Evolutionary conservation across 345 rosid species (phyloP), one percentile per base, ranked within the genome.

Genomic region (Salix dunnii): DNA sequence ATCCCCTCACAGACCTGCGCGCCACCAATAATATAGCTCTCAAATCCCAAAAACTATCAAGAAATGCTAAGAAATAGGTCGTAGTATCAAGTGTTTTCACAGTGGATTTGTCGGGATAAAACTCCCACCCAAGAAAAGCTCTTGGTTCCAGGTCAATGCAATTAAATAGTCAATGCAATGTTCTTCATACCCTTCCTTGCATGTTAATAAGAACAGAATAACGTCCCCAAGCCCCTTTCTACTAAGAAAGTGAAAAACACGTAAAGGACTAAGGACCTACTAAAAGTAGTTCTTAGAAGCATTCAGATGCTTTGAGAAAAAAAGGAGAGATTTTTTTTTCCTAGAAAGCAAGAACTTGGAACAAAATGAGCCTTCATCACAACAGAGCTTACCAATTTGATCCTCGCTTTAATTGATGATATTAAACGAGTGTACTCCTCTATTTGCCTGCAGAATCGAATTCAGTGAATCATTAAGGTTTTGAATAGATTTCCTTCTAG

Each of bases 391-490:
- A 95, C 94, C 87, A 86, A 60, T 82, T 95, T 91, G 78, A 95
- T 95, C 72, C 90, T 93, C 11, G 90, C 94, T 85, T 91, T 93
- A 67, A 93, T 93, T 73, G 89, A 83, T 11, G 94, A 90, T 35
- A 93, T 87, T 70, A 86, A 74, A 25, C 62, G 71, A 60, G 87
- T 89, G 72, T 86, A 85, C 70, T 96, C 94, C 78, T 89, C 91
- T 79, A 90, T 70, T 86, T 90, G 85, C 80, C 97, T 93, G 92
- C 81, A 77, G 16, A 48, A 49, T n/a, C 68, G 28, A 74, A 78
- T 62, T 66, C 60, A 40, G 58, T 31, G 30, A 49, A 64, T 25
- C 23, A 55, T 66, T 68, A 11, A 67, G 46, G 27, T 49, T 53
- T 25, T 74, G 62, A 23, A 58, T 10, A 23, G 28, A 58, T 58